phyloP scores from a whole-genome alignment of 2,329 filamentous ascomycete genomes.

The Karstenula rhodostoma region DNA sequence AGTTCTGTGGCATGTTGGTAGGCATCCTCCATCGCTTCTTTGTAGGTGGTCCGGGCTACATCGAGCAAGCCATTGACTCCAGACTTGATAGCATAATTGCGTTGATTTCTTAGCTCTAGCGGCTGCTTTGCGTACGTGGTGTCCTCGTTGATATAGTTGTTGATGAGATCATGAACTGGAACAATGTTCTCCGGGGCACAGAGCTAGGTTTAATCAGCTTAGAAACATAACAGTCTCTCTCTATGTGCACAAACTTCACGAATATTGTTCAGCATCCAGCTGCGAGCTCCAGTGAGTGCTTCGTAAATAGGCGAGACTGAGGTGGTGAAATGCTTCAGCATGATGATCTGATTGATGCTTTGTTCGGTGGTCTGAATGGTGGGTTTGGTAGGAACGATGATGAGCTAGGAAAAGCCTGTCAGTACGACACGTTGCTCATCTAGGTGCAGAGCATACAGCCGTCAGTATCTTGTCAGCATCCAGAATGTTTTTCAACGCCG shows the following conservation, averaged over 20 bases:
- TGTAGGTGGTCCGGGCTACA: conserved; percentile 87
- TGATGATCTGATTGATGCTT: conserved; percentile 84
- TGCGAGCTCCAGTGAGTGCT: conserved; percentile 70
- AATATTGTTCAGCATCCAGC: conserved; percentile 71
- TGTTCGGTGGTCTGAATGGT: conserved; percentile 77
- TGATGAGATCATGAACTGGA: conserved; percentile 70
- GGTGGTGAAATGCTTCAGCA: conserved; percentile 82
- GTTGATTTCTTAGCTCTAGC: conserved; percentile 86
- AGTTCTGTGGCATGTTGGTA: conserved; percentile 74
- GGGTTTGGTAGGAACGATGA: conserved; percentile 73
- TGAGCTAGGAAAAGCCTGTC: conserved; percentile 60
- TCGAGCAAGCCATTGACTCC: conserved; percentile 87
- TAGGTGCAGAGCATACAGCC: conserved; percentile 59
- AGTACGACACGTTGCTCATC: conserved; percentile 17
- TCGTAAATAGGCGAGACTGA: conserved; percentile 73
- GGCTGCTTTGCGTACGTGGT: conserved; percentile 79
- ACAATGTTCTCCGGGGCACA: conserved; percentile 71
- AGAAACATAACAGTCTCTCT: not conserved
- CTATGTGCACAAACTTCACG: conserved; percentile 57
- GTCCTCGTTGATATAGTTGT: conserved; percentile 78
- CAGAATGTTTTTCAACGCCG: conserved; percentile 77
- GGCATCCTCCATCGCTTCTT: conserved; percentile 83
- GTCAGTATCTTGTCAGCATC: conserved; percentile 85
- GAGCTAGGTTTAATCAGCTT: conserved; percentile 51
- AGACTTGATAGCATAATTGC: conserved; percentile 88